Evolutionary conservation across 164 flowering plant genomes (phyloP).

Genomic region (Liquidambar formosana): DNA sequence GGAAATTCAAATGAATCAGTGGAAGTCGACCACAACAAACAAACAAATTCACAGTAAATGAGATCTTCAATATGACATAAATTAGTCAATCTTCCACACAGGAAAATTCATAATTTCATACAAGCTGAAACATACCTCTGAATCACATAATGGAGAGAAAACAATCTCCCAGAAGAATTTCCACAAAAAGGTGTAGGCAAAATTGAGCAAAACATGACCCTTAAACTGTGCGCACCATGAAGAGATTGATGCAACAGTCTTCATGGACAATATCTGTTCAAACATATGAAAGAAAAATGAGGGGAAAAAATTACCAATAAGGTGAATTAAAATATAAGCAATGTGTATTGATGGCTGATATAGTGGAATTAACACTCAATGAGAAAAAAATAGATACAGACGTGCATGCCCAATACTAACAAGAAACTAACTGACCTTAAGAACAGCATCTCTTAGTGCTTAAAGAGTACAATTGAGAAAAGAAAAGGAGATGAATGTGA

Average conservation of each 20-base stretch:
- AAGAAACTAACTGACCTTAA: too few relatives aligned
- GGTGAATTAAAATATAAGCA: not conserved
- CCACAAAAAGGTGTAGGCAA: slow-evolving; percentile 59
- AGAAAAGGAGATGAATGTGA: too few relatives aligned
- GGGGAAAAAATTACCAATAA: not conserved
- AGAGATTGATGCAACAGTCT: slow-evolving; percentile 53
- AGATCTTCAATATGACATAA: not conserved
- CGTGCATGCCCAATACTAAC: not conserved
- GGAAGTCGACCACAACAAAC: slow-evolving; percentile 2
- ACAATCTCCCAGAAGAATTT: slow-evolving; percentile 56
- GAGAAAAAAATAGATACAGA: not conserved
- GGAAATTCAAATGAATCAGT: slow-evolving; percentile 12
- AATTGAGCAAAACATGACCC: slow-evolving; percentile 28
- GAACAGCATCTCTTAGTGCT: too few relatives aligned
- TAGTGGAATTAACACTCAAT: not conserved
- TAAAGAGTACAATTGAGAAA: not conserved
- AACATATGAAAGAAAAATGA: slow-evolving; percentile 17
- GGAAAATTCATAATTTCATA: not conserved
- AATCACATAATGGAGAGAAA: slow-evolving; percentile 39
- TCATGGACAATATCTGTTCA: slow-evolving; percentile 62
- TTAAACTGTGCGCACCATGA: slow-evolving; percentile 53
- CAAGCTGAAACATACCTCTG: slow-evolving; percentile 57
- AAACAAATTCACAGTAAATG: not conserved
- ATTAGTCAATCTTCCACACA: not conserved
- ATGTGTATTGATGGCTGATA: not conserved